phyloP scores from a whole-genome alignment of 805 yeast species.

The Diddensiella caesifluorescens region DNA sequence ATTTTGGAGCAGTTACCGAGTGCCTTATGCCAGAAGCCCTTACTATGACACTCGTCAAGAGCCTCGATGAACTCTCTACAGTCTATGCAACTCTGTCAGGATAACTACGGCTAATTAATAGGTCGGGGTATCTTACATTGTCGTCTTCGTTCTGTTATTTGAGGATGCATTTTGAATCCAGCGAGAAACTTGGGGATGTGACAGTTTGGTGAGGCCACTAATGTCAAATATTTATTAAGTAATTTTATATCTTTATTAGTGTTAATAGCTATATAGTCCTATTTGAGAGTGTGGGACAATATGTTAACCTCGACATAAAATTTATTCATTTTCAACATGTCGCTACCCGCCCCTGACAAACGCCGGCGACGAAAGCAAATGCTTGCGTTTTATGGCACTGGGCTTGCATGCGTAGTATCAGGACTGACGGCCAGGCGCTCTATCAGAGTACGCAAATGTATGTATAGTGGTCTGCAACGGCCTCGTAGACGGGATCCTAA shows the following conservation, averaged over 20 bases:
- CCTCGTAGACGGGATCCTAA: too few relatives aligned
- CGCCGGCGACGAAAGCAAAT: slow-evolving; percentile 44
- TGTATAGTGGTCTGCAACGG: too few relatives aligned
- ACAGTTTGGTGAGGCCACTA: too few relatives aligned
- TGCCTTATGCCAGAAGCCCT: slow-evolving; percentile 58
- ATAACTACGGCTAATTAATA: background rate
- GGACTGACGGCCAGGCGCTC: slow-evolving; percentile 73
- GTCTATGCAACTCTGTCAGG: slow-evolving; percentile 33
- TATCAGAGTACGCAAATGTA: slow-evolving; percentile 59
- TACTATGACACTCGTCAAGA: slow-evolving; percentile 77
- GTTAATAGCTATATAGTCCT: too few relatives aligned
- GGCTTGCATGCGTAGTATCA: slow-evolving; percentile 64
- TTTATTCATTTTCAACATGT: background rate
- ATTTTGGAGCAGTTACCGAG: slow-evolving; percentile 81
- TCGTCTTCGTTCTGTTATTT: slow-evolving; percentile 45
- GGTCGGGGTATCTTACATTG: slow-evolving; percentile 32
- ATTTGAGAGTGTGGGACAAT: background rate
- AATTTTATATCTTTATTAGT: too few relatives aligned
- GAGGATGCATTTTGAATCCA: slow-evolving; percentile 46
- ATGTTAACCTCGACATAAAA: background rate
- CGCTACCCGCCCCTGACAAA: background rate
- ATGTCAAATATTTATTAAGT: too few relatives aligned
- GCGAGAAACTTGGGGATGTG: too few relatives aligned
- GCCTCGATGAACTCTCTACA: slow-evolving; percentile 83
- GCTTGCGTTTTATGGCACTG: slow-evolving; percentile 65